Base-by-base conservation (phyloP, 192 early-diverging fungal genomes). In the Phycomyces nitens region DNA sequence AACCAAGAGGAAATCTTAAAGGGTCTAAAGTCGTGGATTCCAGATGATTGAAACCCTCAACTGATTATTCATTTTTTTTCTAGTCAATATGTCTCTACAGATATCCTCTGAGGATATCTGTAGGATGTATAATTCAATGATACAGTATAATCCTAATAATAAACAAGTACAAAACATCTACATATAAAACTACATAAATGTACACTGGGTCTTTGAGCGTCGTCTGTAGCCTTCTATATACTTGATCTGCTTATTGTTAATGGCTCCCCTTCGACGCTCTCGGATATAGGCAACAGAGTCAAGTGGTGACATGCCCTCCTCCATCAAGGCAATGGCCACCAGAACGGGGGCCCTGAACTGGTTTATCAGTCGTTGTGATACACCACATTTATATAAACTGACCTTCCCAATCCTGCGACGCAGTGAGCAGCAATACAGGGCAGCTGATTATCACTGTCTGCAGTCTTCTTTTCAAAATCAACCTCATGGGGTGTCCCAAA, bases 311-410 rank as follows among this genome's bases (percentile, higher is more conserved):
- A 94, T 86, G 12, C 92, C 92, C 41, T 81, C 80, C 63, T 94
- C 92, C 43, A 94, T 87, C 44, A 94, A 69, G 3, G 90, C 88
- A 65, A 93, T 86, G 0, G 89, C 89, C 6, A 93, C 88, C 43
- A 89, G 58, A 5, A 89, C 76, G 15, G 84, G 84, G 9, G 82
- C 82, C 34, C 82, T 84, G 50, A 29, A 26, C 2, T 15, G 9
- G 7, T 53, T n/a, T 3, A 7, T 43, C 14, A 44, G 39, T 18
- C 24, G 23, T 47, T 26, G 15, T 7, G 8, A 5, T 20, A 50
- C 14, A n/a, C n/a, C n/a, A n/a, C n/a, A n/a, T n/a, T n/a, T n/a
- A n/a, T n/a, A n/a, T n/a, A 41, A 42, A 0, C 47, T 56, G 68
- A 87, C 86, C 86, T 76, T 66, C 90, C 90, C 22, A 92, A 72